Base-by-base conservation (phyloP, 2,329 filamentous ascomycete genomes). In the Colletotrichum destructivum region DNA sequence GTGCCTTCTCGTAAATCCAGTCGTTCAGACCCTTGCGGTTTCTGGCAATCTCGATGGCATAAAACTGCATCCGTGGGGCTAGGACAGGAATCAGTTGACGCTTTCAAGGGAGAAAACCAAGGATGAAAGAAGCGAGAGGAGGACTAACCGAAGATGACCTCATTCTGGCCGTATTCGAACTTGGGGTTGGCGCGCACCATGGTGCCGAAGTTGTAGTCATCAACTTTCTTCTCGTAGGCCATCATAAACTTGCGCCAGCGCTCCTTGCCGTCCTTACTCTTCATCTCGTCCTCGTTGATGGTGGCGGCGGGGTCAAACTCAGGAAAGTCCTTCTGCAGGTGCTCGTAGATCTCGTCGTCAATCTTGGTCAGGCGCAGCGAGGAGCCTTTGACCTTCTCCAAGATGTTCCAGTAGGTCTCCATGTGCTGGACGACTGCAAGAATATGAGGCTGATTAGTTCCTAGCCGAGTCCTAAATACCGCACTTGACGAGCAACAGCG, bases 161-260 rank as follows among this genome's bases (percentile, higher is more conserved):
- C 94, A 68, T 97, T 87, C 84, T 97, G 88, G 64, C 92, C 94
- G 81, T 99, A 98, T 82, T 98, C 96, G 64, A 83, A 90, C 77
- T 93, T 94, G 47, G 94, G 88, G 78, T 89, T 93, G 69, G 90
- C 88, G 69, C 96, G 91, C 77, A 99, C 82, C 89, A 99, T 95
- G 44, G 96, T 98, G 67, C 96, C 96, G 82, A 98, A 99, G 87
- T 98, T 99, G 88, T 92, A 99, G 84, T 99, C 97, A 74, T 96
- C 93, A n/a, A 99, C 87, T 84, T 90, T 96, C 83, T 97, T 95
- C 85, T 98, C 95, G 82, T 98, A 99, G 74, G 88, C 86, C 88
- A 93, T 95, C 89, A 98, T 93, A 85, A 98, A 99, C 75, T 93
- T 93, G 78, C 96, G 91, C 96, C 96, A 99, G 81, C 89, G 89